Base-by-base conservation (phyloP, 169 alveolate species). In the Eimeria praecox region DNA sequence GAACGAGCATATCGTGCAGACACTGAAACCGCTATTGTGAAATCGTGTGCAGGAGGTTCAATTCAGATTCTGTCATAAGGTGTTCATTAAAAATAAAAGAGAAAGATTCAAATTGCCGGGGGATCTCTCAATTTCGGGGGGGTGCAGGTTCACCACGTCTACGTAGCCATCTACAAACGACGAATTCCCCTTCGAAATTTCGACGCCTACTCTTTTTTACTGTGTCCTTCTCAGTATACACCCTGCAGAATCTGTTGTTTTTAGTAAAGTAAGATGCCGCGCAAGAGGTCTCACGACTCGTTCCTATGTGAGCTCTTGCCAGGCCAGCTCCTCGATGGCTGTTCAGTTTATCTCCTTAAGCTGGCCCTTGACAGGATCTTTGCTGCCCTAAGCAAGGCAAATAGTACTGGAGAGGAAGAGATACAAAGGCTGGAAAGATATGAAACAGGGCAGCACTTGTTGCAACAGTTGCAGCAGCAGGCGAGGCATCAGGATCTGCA, bases 331-430 rank as follows among this genome's bases (percentile, higher is more conserved):
- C 73, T 85, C 62, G 78, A 85, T 56, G 92, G 92, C 54, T 85
- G 92, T 42, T 85, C 92, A 5, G 92, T 85, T 30, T 30, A 35
- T 33, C 35, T 56, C 73, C 78, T 85, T 9, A 85, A 33, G 35
- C 78, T 85, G 73, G 92, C 92, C 42, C 92, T 85, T 52, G 77
- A 85, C 75, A 30, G 77, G 24, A 85, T 85, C 92, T 85, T 85
- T 85, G 92, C 92, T 85, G 49, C 92, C 16, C 92, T 85, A 16
- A 33, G 42, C 78, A 56, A 3, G 78, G 54, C 92, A n/a, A 52
- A n/a, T 46, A 9, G 35, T 40, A 49, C 20, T n/a, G 38, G 52
- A 56, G 59, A 40, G n/a, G 77, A 22, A 8, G 59, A 54, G 14
- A 0, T 73, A 54, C 1, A n/a, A 12, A 73, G 52, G 27, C 35